These are phyloP conservation scores for Selaginella moellendorffii DNA, from an alignment of 75 land plant species.

Conservation along the genomic window DNA sequence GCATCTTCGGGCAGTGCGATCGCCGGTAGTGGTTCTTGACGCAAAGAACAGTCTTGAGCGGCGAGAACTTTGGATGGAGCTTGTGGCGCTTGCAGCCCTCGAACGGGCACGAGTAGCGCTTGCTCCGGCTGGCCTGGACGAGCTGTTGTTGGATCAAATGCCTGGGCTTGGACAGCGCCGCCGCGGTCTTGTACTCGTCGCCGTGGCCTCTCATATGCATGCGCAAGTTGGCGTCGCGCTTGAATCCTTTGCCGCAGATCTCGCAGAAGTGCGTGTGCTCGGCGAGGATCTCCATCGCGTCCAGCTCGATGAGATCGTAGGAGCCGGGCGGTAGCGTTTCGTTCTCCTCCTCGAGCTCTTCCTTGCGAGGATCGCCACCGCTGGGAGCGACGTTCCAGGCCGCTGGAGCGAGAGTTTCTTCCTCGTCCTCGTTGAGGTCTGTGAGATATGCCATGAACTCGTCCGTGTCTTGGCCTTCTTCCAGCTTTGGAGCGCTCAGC, in stretches of 20 bases:
- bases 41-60: slow-evolving; percentile 66
- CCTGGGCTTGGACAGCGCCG: slow-evolving; percentile 23
- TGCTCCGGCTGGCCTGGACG: background rate
- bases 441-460: background rate
- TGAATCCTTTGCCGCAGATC: slow-evolving; percentile 80
- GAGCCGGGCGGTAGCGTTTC: slow-evolving; percentile 16
- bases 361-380: background rate
- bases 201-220: slow-evolving; percentile 96
- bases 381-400: slow-evolving; percentile 31
- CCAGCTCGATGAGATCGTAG: slow-evolving; percentile 45
- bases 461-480: background rate
- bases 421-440: slow-evolving; percentile 13
- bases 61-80: slow-evolving; percentile 63
- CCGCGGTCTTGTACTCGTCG: slow-evolving; percentile 71
- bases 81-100: slow-evolving; percentile 67
- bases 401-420: slow-evolving; percentile 13
- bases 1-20: slow-evolving; percentile 84
- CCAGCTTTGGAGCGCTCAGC: background rate
- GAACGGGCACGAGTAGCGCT: slow-evolving; percentile 60
- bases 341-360: slow-evolving; percentile 11
- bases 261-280: slow-evolving; percentile 87
- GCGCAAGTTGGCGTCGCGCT: slow-evolving; percentile 68
- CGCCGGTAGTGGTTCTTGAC: slow-evolving; percentile 86
- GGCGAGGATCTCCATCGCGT: slow-evolving; percentile 53
- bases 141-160: background rate